Evolutionary conservation across 2,329 filamentous ascomycete species (phyloP), one percentile per base, ranked within the genome.

Genomic region (Endoconidiophora polonica): DNA sequence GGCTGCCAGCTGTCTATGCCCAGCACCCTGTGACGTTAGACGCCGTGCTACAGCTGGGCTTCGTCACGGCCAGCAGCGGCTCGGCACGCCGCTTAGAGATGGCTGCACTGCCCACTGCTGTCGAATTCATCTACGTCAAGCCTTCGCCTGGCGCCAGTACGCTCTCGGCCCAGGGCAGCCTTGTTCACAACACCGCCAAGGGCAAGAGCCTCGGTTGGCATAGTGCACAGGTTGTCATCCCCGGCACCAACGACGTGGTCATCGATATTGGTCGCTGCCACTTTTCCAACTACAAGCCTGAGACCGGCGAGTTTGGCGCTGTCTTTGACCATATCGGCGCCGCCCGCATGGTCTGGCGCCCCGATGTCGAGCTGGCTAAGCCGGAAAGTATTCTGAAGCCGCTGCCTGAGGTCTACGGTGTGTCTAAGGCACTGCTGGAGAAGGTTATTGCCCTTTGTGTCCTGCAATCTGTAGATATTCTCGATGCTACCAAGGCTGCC

Each of bases 131-230:
- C 23, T 44, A 44, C 14, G 42, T 44, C 14, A 44, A 44, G 42
- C 42, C 42, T 3, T 44, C 42, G n/a, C 23, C 23, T 14, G 23
- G 42, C 12, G 4, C 29, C 22, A 18, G 16, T 7, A 29, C 42
- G 14, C 23, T 44, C 12, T 44, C 24, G 14, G 42, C 42, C 5
- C 42, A 33, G 22, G 42, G 42, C 9, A 29, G 14, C 16, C 23
- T 44, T 4, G 12, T 29, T 9, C 23, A 44, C 23, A 44, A 44
- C 14, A 10, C 22, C 7, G 24, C 42, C 42, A 44, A 44, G 23
- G 42, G 42, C 42, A 44, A 44, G 23, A 44, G 42, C 23, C 42
- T 44, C 10, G 42, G 42, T 23, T 44, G 42, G 42, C 42, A 44
- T 29, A 44, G 42, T 7, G 42, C 23, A 3, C 24, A 44, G 7